Percentiles rank a stretch among this genome's conserved stretches.
These are phyloP conservation scores for Lentinula raphanica DNA, from an alignment of 768 basidiomycete genomes.

Conservation along the genomic window DNA sequence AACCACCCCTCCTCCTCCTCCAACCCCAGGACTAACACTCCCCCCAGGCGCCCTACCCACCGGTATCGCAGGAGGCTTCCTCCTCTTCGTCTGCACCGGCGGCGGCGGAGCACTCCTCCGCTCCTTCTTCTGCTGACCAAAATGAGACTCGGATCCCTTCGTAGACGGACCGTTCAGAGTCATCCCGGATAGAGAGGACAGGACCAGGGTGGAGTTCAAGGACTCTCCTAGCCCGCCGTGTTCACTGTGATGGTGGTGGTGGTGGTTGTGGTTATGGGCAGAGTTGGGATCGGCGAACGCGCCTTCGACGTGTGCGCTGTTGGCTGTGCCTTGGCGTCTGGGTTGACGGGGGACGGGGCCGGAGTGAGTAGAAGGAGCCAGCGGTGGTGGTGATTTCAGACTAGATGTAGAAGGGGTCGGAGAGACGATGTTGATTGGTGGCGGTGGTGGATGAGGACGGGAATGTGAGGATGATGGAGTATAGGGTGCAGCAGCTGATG, in stretches of 20 bases:
- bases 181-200: conserved; percentile 8
- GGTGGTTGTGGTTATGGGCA: neutral
- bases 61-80: conserved; percentile 72
- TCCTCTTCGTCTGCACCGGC: conserved; percentile 60
- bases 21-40: neutral
- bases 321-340: conserved; percentile 21
- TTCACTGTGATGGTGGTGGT: conserved; percentile 8
- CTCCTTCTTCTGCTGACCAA: conserved; percentile 22
- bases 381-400: neutral
- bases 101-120: conserved; percentile 45
- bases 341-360: conserved; percentile 6
- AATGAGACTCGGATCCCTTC: conserved; percentile 11
- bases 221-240: conserved; percentile 1
- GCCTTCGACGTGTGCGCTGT: conserved; percentile 20
- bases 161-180: neutral
- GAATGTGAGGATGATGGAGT: conserved; percentile 7
- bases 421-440: neutral
- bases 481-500: conserved; percentile 16
- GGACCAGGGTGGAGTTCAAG: conserved; percentile 10
- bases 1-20: conserved; percentile 37
- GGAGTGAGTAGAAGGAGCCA: neutral
- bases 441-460: conserved; percentile 4
- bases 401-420: neutral
- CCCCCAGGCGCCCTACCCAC: conserved; percentile 28
- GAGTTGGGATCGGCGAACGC: conserved; percentile 16